A percentile compares a stretch with the other conserved stretches of the same genome.
Conservation (phyloP, 2,329 filamentous ascomycete genomes). For the Aureobasidium namibiae region DNA sequence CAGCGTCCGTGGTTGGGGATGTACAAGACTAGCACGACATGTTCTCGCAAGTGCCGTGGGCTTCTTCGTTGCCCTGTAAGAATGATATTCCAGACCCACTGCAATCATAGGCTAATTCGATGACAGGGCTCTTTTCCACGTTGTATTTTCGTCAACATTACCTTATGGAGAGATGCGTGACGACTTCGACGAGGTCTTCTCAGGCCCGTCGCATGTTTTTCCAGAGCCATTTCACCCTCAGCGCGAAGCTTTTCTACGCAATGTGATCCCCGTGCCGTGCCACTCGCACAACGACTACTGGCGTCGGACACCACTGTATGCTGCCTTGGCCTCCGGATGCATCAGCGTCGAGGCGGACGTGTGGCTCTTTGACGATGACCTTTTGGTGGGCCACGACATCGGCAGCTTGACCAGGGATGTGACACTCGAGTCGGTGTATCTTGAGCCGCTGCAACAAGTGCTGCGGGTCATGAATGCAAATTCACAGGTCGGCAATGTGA, state of each 20-base stretch:
- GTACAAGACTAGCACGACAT: not conserved
- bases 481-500: conserved; percentile 24
- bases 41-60: not conserved
- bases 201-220: not conserved
- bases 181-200: not conserved
- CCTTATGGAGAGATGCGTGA: not conserved
- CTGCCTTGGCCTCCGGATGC: conserved; percentile 52
- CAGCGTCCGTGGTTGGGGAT: not conserved
- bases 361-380: conserved; percentile 49
- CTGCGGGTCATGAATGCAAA: conserved; percentile 38
- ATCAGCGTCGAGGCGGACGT: conserved; percentile 62
- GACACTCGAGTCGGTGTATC: conserved; percentile 55
- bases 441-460: conserved; percentile 54
- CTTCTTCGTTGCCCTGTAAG: not conserved
- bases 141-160: not conserved
- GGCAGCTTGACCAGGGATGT: conserved; percentile 45
- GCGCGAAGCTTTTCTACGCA: not conserved
- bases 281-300: conserved; percentile 68
- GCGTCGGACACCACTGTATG: conserved; percentile 55
- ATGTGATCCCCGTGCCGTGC: conserved; percentile 46
- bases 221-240: not conserved
- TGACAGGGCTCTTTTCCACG: not conserved
- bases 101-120: not conserved
- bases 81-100: not conserved
- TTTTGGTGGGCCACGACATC: conserved; percentile 57